Evolutionary conservation across 2,329 filamentous ascomycete genomes (phyloP).

Genomic region (Arthrobotrys megalospora): DNA sequence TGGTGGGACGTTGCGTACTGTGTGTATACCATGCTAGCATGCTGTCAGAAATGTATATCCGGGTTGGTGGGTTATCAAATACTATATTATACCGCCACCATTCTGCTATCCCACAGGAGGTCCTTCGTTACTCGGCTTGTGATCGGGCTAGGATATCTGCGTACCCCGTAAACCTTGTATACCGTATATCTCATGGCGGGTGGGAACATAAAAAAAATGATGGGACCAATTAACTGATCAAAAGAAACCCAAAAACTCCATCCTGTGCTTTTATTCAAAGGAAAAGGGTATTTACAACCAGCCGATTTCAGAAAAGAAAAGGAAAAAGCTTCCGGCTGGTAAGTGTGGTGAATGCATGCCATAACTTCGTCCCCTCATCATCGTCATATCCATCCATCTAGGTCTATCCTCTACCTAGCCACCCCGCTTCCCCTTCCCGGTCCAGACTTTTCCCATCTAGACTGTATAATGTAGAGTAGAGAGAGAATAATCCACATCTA

Average conservation of each 20-base stretch:
- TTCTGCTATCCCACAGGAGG: too few species aligned
- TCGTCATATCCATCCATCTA: neutral
- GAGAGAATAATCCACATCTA: conserved; percentile 8
- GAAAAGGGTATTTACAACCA: conserved; percentile 19
- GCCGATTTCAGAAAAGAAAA: conserved; percentile 3
- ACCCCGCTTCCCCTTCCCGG: neutral
- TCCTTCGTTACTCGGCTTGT: too few species aligned
- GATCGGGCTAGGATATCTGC: too few species aligned
- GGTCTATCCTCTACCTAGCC: conserved; percentile 14
- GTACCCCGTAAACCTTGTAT: too few species aligned
- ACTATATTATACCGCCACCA: too few species aligned
- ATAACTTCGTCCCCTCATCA: neutral
- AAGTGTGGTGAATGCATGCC: conserved; percentile 10
- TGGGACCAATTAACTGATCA: neutral
- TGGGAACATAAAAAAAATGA: neutral
- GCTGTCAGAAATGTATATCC: neutral
- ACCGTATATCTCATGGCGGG: too few species aligned
- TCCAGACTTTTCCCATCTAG: neutral
- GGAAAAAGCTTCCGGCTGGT: conserved; percentile 6
- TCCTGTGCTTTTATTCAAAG: conserved; percentile 25
- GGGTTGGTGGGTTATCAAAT: neutral
- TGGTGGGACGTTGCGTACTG: neutral
- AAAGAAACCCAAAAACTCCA: conserved; percentile 1
- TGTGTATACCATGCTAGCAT: neutral
- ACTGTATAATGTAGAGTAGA: conserved; percentile 26